Evolutionary conservation across 148 eudicot genomes (phyloP), one percentile per base, ranked within the genome.

Genomic region (Bassia scoparia): DNA sequence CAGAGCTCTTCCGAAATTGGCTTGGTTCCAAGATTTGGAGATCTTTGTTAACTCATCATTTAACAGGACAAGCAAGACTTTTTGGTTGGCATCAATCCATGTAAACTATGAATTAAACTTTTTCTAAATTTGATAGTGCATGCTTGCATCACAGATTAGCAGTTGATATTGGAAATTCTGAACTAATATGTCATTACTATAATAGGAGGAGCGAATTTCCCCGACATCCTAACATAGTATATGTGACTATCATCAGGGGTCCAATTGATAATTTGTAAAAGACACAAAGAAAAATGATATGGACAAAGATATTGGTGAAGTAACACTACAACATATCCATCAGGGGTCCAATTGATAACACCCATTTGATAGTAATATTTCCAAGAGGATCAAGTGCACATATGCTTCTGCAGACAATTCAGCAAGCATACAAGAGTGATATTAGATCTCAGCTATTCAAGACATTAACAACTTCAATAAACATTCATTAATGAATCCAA

Each of bases 331-430:
- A 78, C 71, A 72, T 87, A 87, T 74, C 95, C 91, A 87, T 89
- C 89, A 14, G 84, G 77, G 18, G 84, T 89, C 94, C 94, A 89
- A 23, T 49, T 61, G 26, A 84, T 66, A 52, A 89, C 59, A 83
- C 91, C 95, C 95, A 89, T 69, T 83, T 87, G 73, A 89, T 82
- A 21, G 94, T 89, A 44, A 87, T 86, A 53, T 89, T 89, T 75
- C 91, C 94, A 69, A 72, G 74, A 37, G 95, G 91, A 84, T 87
- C 91, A 55, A 89, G 87, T 46, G 89, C 80, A 83, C 95, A 74
- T 89, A 87, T 21, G 87, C 90, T 43, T 81, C 86, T 82, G 78
- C 81, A 80, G 15, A 44, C 18, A 68, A 71, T 66, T 56, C 15
- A 76, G 64, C 54, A 64, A 76, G 30, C 48, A 70, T 12, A 35